Base-by-base conservation (phyloP, 2,329 filamentous ascomycete genomes). In the Periglandula ipomoeae region DNA sequence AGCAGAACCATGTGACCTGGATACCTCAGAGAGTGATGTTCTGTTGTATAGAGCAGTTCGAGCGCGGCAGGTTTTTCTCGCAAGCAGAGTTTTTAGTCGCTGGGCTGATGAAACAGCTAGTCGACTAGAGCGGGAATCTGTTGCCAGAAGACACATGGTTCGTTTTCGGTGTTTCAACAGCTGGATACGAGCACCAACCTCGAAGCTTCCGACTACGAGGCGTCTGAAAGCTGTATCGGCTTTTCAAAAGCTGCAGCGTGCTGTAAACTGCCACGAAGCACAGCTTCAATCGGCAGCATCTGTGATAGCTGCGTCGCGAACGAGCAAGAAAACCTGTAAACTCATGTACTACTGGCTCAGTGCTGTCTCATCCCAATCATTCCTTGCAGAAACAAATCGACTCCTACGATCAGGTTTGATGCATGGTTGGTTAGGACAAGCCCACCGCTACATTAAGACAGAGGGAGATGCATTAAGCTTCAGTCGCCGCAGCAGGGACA, bases 121-220 rank as follows among this genome's bases (percentile, higher is more conserved):
- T 13, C 79, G 87, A 58, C 70, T 81, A 15, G 75, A 81, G 53
- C 76, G 79, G 37, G 87, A 85, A 4, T 79, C 77, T 4, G 73
- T 81, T 38, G 87, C 86, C 19, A 76, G 85, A 53, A 73, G 80
- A 52, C 85, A 88, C 60, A 80, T 90, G 51, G 68, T 93, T 47
- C 74, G 83, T 48, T 79, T 70, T 50, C 68, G 70, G 10, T 69
- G 62, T 48, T 69, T 69, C 47, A 58, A 58, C 37, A 59, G 60
- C 34, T 69, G 66, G 66, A 62, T 58, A 27, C 60, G 65, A 45
- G 57, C 58, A 6, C 65, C 66, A 13, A 58, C 52, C 26, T 57
- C 61, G 10, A 60, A 56, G 17, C 53, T 60, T 5, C 63, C 64
- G 3, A 56, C 52, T 1, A 52, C 56, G 4, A 62, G 65, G n/a